Conservation (phyloP, 2,329 filamentous ascomycete species). For the Penicillium sp. region DNA sequence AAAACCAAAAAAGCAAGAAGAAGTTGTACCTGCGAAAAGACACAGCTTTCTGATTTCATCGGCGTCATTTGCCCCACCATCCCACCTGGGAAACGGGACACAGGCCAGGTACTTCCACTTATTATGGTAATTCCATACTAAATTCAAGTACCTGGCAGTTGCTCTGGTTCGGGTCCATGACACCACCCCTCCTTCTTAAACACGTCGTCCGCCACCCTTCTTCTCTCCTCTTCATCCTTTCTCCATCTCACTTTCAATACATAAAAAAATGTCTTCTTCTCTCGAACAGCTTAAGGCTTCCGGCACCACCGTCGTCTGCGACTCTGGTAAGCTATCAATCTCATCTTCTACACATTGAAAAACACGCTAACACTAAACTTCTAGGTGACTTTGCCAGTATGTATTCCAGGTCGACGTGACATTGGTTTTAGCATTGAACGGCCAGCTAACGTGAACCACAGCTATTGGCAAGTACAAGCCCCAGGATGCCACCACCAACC, state of each 20-base stretch:
- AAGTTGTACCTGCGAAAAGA: neutral
- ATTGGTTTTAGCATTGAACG: neutral
- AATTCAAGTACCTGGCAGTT: conserved; percentile 11
- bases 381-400: conserved; percentile 68
- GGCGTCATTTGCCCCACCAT: conserved; percentile 23
- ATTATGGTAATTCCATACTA: conserved; percentile 9
- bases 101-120: conserved; percentile 9
- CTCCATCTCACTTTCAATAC: neutral
- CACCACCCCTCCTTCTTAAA: conserved; percentile 19
- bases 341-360: neutral
- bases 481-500: conserved; percentile 99
- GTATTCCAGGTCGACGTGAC: conserved; percentile 32
- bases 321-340: conserved; percentile 63
- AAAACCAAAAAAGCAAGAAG: neutral
- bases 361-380: conserved; percentile 22
- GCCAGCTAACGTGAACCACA: conserved; percentile 31
- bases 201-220: conserved; percentile 16
- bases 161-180: conserved; percentile 11
- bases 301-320: conserved; percentile 94
- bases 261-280: conserved; percentile 62
- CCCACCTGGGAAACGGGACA: conserved; percentile 11
- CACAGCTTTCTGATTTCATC: conserved; percentile 14
- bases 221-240: conserved; percentile 17
- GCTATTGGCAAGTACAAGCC: conserved; percentile 99
- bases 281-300: conserved; percentile 94